Evolutionary conservation across 495 filamentous ascomycete genomes (phyloP), one percentile per base, ranked within the genome.

Genomic region (Hypoxylon cercidicola): DNA sequence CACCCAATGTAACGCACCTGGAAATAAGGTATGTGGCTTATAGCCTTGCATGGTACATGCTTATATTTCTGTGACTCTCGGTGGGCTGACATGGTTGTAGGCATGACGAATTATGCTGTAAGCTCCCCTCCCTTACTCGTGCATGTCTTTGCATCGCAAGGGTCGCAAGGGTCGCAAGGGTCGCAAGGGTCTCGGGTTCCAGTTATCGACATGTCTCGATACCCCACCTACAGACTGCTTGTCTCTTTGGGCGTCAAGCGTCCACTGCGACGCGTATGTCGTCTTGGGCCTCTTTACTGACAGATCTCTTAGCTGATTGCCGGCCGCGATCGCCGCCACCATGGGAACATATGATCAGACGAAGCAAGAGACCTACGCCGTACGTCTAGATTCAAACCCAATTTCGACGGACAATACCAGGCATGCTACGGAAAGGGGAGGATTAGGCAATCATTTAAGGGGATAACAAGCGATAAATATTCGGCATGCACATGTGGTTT

Each of bases 31-130:
- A 69, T 13, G 56, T 35, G 15, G 18, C 20, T 30, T 53, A 37
- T 61, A 61, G 52, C 57, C 57, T 57, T 57, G 52, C 57, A 57
- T 45, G 21, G 34, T 41, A 30, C 46, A 34, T 45, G 48, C 51
- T 44, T 19, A 41, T 47, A 41, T 16, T 64, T 62, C n/a, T 55
- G 58, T 37, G 64, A 50, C 20, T 10, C 19, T 47, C 32, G 37
- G 19, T 37, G n/a, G 43, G 54, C 64, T 68, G 34, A 66, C 56
- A 30, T 32, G 28, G 21, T 34, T 15, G 25, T 25, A 73, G 71
- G 44, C 66, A 73, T 62, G 62, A 73, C 51, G 71, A 73, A 40
- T 21, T 71, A 18, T 73, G 71, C 45, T 73, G 71, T 73, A 73
- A 62, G 71, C 62, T 45, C n/a, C 21, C 46, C 41, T 21, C 49